Evolutionary conservation across 768 basidiomycete species (phyloP), one percentile per base, ranked within the genome.

Genomic region (Kwoniella dendrophila): DNA sequence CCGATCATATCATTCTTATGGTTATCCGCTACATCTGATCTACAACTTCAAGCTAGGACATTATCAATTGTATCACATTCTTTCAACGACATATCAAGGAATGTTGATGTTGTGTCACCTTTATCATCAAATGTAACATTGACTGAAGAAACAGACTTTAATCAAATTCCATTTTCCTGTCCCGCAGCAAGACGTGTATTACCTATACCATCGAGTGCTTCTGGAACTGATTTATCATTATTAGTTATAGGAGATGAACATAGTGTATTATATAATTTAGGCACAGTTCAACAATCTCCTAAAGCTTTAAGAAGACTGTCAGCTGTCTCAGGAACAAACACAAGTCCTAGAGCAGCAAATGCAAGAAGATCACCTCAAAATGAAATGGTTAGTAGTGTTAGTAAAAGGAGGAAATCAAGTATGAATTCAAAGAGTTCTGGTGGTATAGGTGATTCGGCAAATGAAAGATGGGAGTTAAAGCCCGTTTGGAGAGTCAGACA

Each of bases 201-300:
- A 24, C 65, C 72, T 40, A 58, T 78, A 2, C 61, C 69, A n/a
- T 54, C 66, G 5, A 49, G 5, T 29, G 32, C 49, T 11, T 34
- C 45, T 3, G 50, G 24, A 33, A n/a, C n/a, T n/a, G 40, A 59
- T 16, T 60, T 60, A 20, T 59, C 56, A 10, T 36, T 71, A 0
- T 43, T 77, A 7, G 74, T 78, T 51, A 71, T 77, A 11, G 77
- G 77, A 2, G 77, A 78, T 61, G 77, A 78, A 44, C 70, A 70
- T 45, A 53, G 62, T n/a, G 72, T 70, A 4, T 53, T 74, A 11
- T 76, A 72, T 41, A 56, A 59, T 3, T 40, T 75, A 6, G 24
- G 54, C 12, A 30, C 41, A 10, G 22, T 30, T 4, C 56, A 63
- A 7, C 62, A 43, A 47, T 64, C 67, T 2, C 64, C 70, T 1